Percentiles rank a stretch among this genome's conserved stretches.
Evolutionary conservation across 2,329 filamentous ascomycete genomes (phyloP).

Genomic region (Aspergillus terreus): DNA sequence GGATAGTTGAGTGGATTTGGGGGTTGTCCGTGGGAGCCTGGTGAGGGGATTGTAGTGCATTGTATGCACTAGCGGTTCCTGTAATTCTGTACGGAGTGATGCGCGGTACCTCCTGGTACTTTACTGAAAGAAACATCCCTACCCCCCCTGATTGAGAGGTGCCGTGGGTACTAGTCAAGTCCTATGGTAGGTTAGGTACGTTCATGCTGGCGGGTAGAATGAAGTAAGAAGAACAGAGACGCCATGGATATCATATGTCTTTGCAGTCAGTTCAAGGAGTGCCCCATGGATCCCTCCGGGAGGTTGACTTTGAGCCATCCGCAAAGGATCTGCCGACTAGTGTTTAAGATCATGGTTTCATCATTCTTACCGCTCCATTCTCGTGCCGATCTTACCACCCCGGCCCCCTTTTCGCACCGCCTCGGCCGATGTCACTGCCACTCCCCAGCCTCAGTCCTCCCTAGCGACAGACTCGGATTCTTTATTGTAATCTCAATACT

Average conservation of each 20-base stretch:
- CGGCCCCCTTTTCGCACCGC: conserved; percentile 25
- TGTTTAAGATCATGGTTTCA: conserved; percentile 18
- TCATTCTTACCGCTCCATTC: conserved; percentile 18
- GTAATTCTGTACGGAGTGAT: no score
- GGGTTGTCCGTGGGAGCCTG: background rate
- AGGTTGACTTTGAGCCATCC: background rate
- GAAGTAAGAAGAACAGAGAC: background rate
- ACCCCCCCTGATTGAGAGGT: no score
- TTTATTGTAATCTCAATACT: background rate
- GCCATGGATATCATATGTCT: background rate
- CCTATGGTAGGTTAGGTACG: no score
- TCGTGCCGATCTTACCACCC: conserved; percentile 20
- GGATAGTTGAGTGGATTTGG: no score
- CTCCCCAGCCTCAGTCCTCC: conserved; percentile 24
- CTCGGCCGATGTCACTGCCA: conserved; percentile 28
- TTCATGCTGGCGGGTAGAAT: no score
- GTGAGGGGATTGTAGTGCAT: background rate
- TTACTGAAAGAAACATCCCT: no score
- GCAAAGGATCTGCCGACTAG: conserved; percentile 16
- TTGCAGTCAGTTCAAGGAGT: background rate
- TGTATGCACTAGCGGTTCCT: no score
- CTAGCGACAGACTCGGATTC: background rate
- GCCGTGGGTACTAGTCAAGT: no score
- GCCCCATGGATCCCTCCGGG: background rate
- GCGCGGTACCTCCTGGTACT: no score